Conservation (phyloP, 352 stramenopile genomes). For the Hyaloperonospora arabidopsidis region DNA sequence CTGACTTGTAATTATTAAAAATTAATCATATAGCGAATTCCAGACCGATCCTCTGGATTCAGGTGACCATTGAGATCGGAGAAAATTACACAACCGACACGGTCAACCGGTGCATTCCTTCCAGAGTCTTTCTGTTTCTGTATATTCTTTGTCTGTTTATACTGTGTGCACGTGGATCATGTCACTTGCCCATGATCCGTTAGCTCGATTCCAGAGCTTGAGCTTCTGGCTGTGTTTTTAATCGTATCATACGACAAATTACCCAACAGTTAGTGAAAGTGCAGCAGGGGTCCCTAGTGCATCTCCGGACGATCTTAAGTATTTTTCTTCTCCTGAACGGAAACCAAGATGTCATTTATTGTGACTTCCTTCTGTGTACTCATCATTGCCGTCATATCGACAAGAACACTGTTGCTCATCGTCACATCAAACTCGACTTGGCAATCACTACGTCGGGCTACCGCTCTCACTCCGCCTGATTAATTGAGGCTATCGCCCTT, state of each 20-base stretch:
- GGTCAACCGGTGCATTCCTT: not conserved
- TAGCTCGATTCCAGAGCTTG: not conserved
- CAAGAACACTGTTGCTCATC: not conserved
- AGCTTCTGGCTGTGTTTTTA: not conserved
- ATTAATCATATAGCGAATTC: too few species aligned
- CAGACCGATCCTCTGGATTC: too few species aligned
- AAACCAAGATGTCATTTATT: not conserved
- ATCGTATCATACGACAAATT: not conserved
- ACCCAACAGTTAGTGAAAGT: not conserved
- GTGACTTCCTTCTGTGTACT: too few species aligned
- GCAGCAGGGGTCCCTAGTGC: too few species aligned
- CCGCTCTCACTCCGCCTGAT: too few species aligned
- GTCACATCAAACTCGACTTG: too few species aligned
- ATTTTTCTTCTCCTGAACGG: too few species aligned
- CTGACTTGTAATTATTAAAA: slow-evolving; percentile 6
- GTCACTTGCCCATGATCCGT: not conserved
- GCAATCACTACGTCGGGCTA: too few species aligned
- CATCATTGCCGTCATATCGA: not conserved
- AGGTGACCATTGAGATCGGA: not conserved
- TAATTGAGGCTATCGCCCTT: not conserved
- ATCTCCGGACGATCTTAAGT: too few species aligned
- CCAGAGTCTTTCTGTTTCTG: not conserved
- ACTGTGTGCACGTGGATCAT: not conserved
- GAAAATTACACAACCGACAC: not conserved
- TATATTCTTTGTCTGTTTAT: not conserved